Evolutionary conservation across 129 eudicot species (phyloP), one percentile per base, ranked within the genome.

Genomic region (Saussurea involucrata): DNA sequence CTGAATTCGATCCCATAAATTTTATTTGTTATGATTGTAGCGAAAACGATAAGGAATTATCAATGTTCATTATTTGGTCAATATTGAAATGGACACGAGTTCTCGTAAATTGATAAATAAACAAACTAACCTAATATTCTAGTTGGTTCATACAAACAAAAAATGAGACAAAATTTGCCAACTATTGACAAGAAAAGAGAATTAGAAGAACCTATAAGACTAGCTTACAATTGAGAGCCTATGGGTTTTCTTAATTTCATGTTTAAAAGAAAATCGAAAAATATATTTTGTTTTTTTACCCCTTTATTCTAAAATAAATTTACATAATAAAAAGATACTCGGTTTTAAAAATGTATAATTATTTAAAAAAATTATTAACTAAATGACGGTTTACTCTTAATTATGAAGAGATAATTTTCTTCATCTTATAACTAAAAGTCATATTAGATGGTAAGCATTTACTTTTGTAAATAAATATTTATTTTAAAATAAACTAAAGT

Each of bases 121-220:
- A 32, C 63, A 60, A 10, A 27, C 29, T 27, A 27, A 27, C 29
- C 11, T 4, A 33, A 20, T 78, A 66, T 60, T 78, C n/a, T 69
- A 12, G 67, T 34, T 58, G 17, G 57, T 27, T 3, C 28, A 57
- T 4, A 37, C 33, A 40, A 64, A 71, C 67, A 72, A 29, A 71
- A 29, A 25, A 79, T 42, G 20, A 15, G 73, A 79, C 78, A 79
- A 71, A 63, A 11, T 72, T 71, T 6, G 58, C 67, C 15, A 42
- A 17, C 15, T 42, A 20, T 79, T 34, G 83, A 79, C 78, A 79
- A 79, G 61, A 72, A 15, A 44, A 79, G 68, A 72, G 78, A 72
- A 79, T 71, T 42, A 79, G 73, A 79, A 72, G 78, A 63, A 71
- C 49, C 29, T 69, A 63, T 29, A 71, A 20, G 63, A 44, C 28